Conservation (phyloP, 805 yeast species). For the Starmerella tilneyi region DNA sequence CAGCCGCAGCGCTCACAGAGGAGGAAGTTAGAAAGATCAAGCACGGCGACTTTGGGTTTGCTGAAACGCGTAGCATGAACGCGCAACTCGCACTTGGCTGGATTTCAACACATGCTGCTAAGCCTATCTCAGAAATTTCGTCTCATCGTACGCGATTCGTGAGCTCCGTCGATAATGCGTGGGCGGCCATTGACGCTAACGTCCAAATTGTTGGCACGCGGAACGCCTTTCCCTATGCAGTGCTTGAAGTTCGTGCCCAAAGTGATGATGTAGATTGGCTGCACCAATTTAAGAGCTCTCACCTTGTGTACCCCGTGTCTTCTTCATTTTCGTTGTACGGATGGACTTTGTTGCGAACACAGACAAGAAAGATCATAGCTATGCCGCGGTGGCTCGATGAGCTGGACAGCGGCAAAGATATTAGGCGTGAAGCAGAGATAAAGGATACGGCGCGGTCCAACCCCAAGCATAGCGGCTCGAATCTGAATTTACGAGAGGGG, state of each 20-base stretch:
- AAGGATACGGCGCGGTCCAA: neutral
- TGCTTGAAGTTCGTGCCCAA: conserved; percentile 42
- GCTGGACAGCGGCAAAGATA: conserved; percentile 33
- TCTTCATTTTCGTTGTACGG: conserved; percentile 32
- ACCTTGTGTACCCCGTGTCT: conserved; percentile 41
- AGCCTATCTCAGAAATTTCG: conserved; percentile 6
- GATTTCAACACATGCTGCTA: conserved; percentile 22
- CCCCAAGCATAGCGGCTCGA: neutral
- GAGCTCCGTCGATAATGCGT: conserved; percentile 19
- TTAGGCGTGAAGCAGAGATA: conserved; percentile 38
- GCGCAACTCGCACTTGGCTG: conserved; percentile 33
- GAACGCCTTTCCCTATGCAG: conserved; percentile 39
- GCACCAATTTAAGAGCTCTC: conserved; percentile 37
- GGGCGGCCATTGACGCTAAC: conserved; percentile 34
- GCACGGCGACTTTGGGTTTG: neutral
- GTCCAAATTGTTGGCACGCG: conserved; percentile 14
- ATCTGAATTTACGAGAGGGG: neutral
- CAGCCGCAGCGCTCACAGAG: conserved; percentile 17
- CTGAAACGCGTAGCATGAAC: conserved; percentile 9
- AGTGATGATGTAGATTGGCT: conserved; percentile 31
- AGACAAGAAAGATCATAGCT: conserved; percentile 29
- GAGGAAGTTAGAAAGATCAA: conserved; percentile 1
- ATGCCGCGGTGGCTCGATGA: conserved; percentile 36
- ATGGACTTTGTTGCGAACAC: conserved; percentile 30
- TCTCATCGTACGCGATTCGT: conserved; percentile 26